Evolutionary conservation across 2,329 filamentous ascomycete genomes (phyloP).

Genomic region (Diaporthe sp.): DNA sequence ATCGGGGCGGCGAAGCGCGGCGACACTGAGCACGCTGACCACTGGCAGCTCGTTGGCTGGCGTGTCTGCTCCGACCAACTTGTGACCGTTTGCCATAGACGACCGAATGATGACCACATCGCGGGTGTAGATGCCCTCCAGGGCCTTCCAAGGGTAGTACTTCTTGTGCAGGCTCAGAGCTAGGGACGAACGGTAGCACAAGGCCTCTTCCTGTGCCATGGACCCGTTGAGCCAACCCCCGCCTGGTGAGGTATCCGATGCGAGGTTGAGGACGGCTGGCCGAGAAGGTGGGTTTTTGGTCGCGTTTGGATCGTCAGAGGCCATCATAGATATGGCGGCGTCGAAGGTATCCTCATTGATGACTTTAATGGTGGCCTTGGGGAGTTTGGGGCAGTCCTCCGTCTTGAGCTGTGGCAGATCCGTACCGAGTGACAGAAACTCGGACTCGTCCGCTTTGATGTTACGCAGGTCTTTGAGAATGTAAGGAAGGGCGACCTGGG

Average conservation of each 20-base stretch:
- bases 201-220: slow-evolving; percentile 76
- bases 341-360: slow-evolving; percentile 70
- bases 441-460: slow-evolving; percentile 52
- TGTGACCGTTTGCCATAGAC: slow-evolving; percentile 43
- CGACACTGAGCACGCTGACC: slow-evolving; percentile 71
- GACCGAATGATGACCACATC: slow-evolving; percentile 49
- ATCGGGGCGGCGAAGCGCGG: slow-evolving; percentile 61
- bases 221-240: slow-evolving; percentile 74
- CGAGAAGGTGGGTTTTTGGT: slow-evolving; percentile 42
- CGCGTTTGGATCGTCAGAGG: not conserved
- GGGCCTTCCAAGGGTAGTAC: slow-evolving; percentile 44
- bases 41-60: slow-evolving; percentile 55
- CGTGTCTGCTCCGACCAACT: slow-evolving; percentile 42
- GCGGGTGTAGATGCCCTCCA: slow-evolving; percentile 47
- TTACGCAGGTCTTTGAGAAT: slow-evolving; percentile 60
- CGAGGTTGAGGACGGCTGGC: slow-evolving; percentile 76
- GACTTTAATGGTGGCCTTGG: slow-evolving; percentile 56
- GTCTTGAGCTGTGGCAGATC: slow-evolving; percentile 54
- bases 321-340: slow-evolving; percentile 57
- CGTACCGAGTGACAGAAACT: slow-evolving; percentile 52
- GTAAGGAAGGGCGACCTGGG: slow-evolving; percentile 58
- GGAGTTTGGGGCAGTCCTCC: slow-evolving; percentile 57
- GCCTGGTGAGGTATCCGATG: slow-evolving; percentile 68
- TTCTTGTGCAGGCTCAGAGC: slow-evolving; percentile 57
- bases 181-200: slow-evolving; percentile 74